These are phyloP conservation scores for Claviceps pazoutovae DNA, from an alignment of 2,329 filamentous ascomycete species.

Conservation along the genomic window DNA sequence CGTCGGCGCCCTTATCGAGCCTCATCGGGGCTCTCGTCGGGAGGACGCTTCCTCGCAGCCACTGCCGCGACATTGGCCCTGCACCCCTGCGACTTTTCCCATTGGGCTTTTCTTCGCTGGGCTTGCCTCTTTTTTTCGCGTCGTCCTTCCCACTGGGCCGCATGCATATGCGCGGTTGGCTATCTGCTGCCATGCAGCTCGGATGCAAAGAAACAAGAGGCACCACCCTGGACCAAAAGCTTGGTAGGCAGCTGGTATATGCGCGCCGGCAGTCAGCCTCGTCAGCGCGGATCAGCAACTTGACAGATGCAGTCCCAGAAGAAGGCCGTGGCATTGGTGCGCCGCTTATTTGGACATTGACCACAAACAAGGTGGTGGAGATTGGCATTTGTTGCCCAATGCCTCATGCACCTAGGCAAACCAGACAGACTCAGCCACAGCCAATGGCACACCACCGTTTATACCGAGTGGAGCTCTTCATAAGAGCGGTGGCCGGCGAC, in stretches of 20 bases:
- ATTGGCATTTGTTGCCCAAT: constrained; percentile 8
- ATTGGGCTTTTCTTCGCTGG: neutral
- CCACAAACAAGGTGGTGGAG: constrained; percentile 7
- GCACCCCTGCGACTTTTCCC: neutral
- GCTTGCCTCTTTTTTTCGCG: neutral
- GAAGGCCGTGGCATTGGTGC: neutral
- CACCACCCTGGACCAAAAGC: neutral
- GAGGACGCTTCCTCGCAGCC: neutral
- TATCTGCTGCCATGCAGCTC: neutral
- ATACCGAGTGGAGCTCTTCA: constrained; percentile 8
- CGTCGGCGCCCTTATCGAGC: neutral
- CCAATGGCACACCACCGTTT: constrained; percentile 8
- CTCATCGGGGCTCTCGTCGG: neutral
- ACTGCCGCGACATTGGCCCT: neutral
- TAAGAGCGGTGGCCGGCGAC: constrained; percentile 7
- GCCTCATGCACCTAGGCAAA: neutral
- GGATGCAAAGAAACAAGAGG: neutral
- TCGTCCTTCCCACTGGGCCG: neutral
- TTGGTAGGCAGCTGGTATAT: too few relatives aligned
- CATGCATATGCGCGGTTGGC: neutral
- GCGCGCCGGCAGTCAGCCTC: neutral
- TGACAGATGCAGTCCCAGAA: neutral
- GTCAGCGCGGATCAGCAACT: neutral
- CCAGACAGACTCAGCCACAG: neutral
- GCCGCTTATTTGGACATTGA: constrained; percentile 6